Evolutionary conservation across 371 early-diverging fungal genomes (phyloP).

Genomic region (Fennellomyces sp.): DNA sequence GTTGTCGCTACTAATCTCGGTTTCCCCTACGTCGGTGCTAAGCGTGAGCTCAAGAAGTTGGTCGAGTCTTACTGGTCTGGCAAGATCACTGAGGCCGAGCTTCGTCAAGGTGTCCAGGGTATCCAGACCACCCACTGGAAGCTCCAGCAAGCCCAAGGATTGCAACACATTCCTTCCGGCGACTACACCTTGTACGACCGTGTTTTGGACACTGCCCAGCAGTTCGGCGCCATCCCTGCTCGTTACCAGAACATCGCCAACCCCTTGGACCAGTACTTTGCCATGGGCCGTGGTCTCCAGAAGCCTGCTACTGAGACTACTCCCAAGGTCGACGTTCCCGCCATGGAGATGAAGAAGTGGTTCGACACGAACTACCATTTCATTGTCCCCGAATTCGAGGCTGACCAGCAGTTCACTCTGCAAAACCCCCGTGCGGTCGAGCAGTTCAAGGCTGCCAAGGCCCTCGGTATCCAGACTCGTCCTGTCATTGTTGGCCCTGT

Average conservation of each 20-base stretch:
- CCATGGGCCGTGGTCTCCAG: constrained; percentile 96
- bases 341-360: constrained; percentile 96
- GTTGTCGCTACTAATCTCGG: constrained; percentile 77
- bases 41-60: constrained; percentile 89
- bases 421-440: constrained; percentile 76
- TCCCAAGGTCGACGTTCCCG: constrained; percentile 85
- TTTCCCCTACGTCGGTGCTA: constrained; percentile 82
- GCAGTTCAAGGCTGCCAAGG: constrained; percentile 92
- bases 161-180: constrained; percentile 88
- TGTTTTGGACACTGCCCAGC: constrained; percentile 85
- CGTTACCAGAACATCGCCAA: constrained; percentile 70
- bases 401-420: constrained; percentile 76
- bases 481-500: constrained; percentile 95
- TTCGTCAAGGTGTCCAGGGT: constrained; percentile 72
- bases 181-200: constrained; percentile 97
- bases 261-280: constrained; percentile 89
- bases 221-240: constrained; percentile 78
- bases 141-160: constrained; percentile 78
- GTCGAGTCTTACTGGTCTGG: constrained; percentile 94
- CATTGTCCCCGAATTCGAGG: constrained; percentile 88
- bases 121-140: constrained; percentile 91
- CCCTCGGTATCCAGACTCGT: constrained; percentile 86
- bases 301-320: constrained; percentile 61
- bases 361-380: constrained; percentile 97
- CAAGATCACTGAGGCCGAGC: constrained; percentile 77